These are phyloP conservation scores for Geotrichum candidum DNA, from an alignment of 1,139 yeast species.

Conservation along the genomic window DNA sequence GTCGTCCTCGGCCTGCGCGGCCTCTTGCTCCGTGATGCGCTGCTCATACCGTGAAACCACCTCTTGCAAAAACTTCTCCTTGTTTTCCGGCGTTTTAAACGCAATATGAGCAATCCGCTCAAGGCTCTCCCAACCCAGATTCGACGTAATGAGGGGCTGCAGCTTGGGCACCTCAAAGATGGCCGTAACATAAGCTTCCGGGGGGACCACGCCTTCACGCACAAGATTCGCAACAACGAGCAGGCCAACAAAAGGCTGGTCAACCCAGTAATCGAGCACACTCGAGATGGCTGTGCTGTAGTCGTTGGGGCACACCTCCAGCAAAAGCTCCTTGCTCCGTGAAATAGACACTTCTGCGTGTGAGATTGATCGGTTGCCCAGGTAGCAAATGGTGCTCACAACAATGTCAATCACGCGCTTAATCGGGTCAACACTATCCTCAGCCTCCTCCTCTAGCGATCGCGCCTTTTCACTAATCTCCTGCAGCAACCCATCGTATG, in stretches of 20 bases:
- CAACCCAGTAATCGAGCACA: slow-evolving; percentile 69
- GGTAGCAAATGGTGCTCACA: slow-evolving; percentile 67
- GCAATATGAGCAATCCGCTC: slow-evolving; percentile 18
- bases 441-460: slow-evolving; percentile 28
- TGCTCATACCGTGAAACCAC: slow-evolving; percentile 2
- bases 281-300: slow-evolving; percentile 45
- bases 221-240: slow-evolving; percentile 61
- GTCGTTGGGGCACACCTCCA: slow-evolving; percentile 33
- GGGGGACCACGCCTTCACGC: slow-evolving; percentile 35
- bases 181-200: slow-evolving; percentile 11
- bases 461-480: slow-evolving; percentile 26
- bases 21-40: slow-evolving; percentile 19
- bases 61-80: slow-evolving; percentile 10
- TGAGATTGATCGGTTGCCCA: slow-evolving; percentile 85
- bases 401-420: slow-evolving; percentile 53
- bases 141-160: slow-evolving; percentile 18
- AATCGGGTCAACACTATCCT: slow-evolving; percentile 34
- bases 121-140: slow-evolving; percentile 26
- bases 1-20: slow-evolving; percentile 12
- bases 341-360: slow-evolving; percentile 71
- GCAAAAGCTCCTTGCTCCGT: slow-evolving; percentile 50
- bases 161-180: slow-evolving; percentile 13
- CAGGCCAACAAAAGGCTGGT: slow-evolving; percentile 75
- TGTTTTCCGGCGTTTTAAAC: background rate
- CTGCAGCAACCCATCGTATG: slow-evolving; percentile 34